A percentile compares a stretch with the other conserved stretches of the same genome.
phyloP scores from a whole-genome alignment of 2,329 filamentous ascomycete genomes.

The Aurifilum marmelostoma region DNA sequence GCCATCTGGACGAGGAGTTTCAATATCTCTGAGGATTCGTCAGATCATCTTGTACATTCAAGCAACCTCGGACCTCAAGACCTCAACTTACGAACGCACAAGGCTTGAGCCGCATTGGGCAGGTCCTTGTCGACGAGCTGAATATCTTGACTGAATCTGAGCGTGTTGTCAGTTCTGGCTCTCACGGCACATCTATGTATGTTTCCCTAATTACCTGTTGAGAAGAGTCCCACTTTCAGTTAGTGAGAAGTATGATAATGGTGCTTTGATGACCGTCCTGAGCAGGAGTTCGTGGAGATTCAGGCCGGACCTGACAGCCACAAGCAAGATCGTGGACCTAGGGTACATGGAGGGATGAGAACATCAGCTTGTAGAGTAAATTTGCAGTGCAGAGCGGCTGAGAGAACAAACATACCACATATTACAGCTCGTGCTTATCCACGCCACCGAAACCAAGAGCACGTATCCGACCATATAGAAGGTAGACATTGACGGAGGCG shows the following conservation, averaged over 20 bases:
- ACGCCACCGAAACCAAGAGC: slow-evolving; percentile 40
- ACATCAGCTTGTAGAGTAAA: neutral
- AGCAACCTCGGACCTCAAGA: slow-evolving; percentile 17
- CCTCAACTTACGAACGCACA: slow-evolving; percentile 41
- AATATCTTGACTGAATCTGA: slow-evolving; percentile 49
- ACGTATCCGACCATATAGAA: slow-evolving; percentile 45
- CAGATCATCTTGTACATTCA: neutral
- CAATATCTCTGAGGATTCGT: slow-evolving; percentile 39
- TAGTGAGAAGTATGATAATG: slow-evolving; percentile 44
- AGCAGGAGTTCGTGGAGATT: slow-evolving; percentile 40
- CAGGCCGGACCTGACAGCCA: slow-evolving; percentile 44
- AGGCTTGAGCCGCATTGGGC: slow-evolving; percentile 40
- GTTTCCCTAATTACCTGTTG: slow-evolving; percentile 41
- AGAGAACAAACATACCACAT: slow-evolving; percentile 34
- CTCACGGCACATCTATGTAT: neutral
- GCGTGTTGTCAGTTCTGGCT: slow-evolving; percentile 12
- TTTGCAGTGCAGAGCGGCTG: too few relatives aligned
- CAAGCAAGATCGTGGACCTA: slow-evolving; percentile 40
- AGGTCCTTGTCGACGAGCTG: slow-evolving; percentile 48
- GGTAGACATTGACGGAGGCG: slow-evolving; percentile 27
- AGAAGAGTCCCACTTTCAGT: slow-evolving; percentile 46
- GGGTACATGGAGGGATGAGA: slow-evolving; percentile 12
- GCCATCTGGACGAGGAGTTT: slow-evolving; percentile 46
- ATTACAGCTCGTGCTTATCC: slow-evolving; percentile 40
- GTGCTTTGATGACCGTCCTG: slow-evolving; percentile 41